Conservation (phyloP, 1,284 basidiomycete genomes). For the Sporisorium scitamineum region DNA sequence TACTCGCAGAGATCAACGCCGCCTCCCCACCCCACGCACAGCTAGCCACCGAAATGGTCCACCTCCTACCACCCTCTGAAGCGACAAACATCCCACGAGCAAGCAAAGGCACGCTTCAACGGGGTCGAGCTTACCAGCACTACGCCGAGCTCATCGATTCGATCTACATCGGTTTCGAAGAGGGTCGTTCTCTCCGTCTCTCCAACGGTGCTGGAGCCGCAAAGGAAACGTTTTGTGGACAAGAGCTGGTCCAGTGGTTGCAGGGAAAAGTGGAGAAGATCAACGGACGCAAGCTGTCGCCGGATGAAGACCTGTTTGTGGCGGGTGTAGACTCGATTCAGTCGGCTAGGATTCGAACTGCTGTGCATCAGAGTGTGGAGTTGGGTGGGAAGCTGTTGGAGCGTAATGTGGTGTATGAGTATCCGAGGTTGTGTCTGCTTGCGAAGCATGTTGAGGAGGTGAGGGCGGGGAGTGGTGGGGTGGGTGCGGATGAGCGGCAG, state of each 20-base stretch:
- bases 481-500: constrained; percentile 30
- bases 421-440: constrained; percentile 32
- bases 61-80: constrained; percentile 23
- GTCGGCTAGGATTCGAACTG: constrained; percentile 50
- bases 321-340: constrained; percentile 58
- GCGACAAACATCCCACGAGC: constrained; percentile 40
- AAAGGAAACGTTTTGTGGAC: constrained; percentile 14
- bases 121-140: constrained; percentile 45
- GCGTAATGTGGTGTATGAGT: constrained; percentile 52
- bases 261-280: constrained; percentile 22
- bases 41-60: constrained; percentile 47
- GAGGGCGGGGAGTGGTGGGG: constrained; percentile 15
- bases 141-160: constrained; percentile 37
- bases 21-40: constrained; percentile 45
- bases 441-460: constrained; percentile 51
- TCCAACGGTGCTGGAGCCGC: background rate
- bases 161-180: constrained; percentile 50
- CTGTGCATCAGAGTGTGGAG: constrained; percentile 43
- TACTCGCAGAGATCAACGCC: constrained; percentile 33
- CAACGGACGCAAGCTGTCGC: constrained; percentile 12
- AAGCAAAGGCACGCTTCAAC: constrained; percentile 58
- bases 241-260: constrained; percentile 28
- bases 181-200: constrained; percentile 38
- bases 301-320: constrained; percentile 47
- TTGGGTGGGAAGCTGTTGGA: constrained; percentile 22